These are phyloP conservation scores for Pinus tabuliformis DNA, from an alignment of 75 land plant genomes.

Conservation along the genomic window DNA sequence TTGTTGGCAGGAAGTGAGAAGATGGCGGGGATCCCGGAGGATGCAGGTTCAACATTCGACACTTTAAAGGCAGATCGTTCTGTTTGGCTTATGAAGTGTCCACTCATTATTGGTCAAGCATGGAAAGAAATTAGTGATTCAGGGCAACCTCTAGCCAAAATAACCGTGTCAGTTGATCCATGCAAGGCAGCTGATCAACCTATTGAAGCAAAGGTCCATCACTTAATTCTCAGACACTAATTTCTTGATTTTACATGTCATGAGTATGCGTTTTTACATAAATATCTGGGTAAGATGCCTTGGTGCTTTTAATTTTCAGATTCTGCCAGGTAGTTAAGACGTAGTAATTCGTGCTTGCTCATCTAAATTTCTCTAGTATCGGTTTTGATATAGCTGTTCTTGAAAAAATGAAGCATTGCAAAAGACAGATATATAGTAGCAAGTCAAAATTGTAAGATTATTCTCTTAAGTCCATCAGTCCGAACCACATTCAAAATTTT, in stretches of 20 bases:
- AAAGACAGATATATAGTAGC: neutral
- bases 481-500: neutral
- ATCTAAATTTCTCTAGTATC: neutral
- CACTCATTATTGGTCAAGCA: conserved; percentile 38
- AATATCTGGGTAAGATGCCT: neutral
- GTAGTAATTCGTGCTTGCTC: neutral
- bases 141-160: conserved; percentile 44
- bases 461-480: neutral
- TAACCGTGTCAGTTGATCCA: conserved; percentile 62
- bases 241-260: neutral
- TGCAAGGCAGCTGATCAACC: conserved; percentile 29
- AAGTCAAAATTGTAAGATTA: neutral
- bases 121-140: conserved; percentile 33
- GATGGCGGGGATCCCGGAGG: neutral
- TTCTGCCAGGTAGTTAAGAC: neutral
- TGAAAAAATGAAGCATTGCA: neutral
- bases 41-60: conserved; percentile 23
- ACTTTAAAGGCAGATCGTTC: conserved; percentile 44
- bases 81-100: conserved; percentile 76
- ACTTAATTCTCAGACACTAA: neutral
- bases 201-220: neutral
- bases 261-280: neutral
- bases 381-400: neutral
- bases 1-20: neutral
- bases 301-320: neutral